Percentiles rank a stretch among this genome's conserved stretches.
Conservation (phyloP, 2,329 filamentous ascomycete genomes). For the Fusarium sp. region DNA sequence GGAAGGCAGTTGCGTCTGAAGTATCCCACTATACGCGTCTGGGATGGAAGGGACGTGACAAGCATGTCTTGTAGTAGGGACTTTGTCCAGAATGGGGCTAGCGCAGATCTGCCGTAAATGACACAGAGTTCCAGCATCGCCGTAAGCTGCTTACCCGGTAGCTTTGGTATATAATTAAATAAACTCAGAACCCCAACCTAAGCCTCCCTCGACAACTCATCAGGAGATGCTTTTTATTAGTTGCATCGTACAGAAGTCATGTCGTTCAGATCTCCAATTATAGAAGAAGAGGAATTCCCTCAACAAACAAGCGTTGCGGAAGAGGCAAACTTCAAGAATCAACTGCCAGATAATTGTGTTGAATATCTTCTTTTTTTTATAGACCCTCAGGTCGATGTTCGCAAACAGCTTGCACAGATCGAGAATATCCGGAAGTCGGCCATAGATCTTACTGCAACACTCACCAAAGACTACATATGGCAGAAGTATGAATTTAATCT, state of each 20-base stretch:
- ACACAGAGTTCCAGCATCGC: not conserved
- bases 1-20: not conserved
- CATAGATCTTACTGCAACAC: conserved; percentile 65
- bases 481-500: conserved; percentile 85
- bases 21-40: conserved; percentile 38
- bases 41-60: conserved; percentile 22
- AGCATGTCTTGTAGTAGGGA: conserved; percentile 17
- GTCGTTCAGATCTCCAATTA: conserved; percentile 9
- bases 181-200: not conserved
- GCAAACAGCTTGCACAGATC: conserved; percentile 71
- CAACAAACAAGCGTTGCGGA: not conserved
- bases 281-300: not conserved
- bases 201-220: not conserved
- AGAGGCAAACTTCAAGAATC: conserved; percentile 13
- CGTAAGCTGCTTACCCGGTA: conserved; percentile 23
- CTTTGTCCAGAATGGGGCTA: conserved; percentile 16
- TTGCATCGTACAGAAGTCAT: not conserved
- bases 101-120: not conserved
- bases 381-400: conserved; percentile 61
- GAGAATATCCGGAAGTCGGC: conserved; percentile 77
- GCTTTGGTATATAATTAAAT: not conserved
- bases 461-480: conserved; percentile 93
- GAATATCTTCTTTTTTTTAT: conserved; percentile 85
- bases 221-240: not conserved
- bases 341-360: conserved; percentile 81